phyloP scores from a whole-genome alignment of 129 eudicot genomes.

The Tanacetum coccineum region DNA sequence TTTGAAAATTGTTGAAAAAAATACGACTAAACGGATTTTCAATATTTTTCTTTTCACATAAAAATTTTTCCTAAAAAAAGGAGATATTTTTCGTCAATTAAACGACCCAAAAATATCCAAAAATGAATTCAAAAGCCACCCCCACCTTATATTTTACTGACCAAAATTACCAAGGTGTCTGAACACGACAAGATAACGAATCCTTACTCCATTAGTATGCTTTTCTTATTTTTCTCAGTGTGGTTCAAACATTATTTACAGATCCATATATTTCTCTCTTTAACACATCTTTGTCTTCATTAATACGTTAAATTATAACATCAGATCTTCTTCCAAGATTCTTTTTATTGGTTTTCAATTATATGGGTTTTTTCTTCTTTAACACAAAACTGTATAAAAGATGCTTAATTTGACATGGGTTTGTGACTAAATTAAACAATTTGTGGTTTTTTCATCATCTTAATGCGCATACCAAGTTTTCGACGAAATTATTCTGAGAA shows the following conservation, averaged over 20 bases:
- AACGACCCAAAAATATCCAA: no score
- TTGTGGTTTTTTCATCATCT: conserved; percentile 3
- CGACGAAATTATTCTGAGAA: no score
- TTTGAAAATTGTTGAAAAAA: no score
- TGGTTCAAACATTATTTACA: conserved; percentile 24
- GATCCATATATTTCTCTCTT: conserved; percentile 22
- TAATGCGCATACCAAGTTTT: background rate
- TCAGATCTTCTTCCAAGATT: conserved; percentile 32
- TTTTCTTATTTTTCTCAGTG: no score
- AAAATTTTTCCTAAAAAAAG: no score
- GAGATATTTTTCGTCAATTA: no score
- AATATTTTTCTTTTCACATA: no score
- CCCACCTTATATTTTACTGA: conserved; percentile 5
- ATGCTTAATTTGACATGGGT: conserved; percentile 7
- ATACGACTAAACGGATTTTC: no score
- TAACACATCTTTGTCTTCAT: conserved; percentile 12
- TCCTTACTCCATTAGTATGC: conserved; percentile 8
- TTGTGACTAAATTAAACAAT: conserved; percentile 8
- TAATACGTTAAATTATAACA: conserved; percentile 29
- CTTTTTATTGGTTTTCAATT: conserved; percentile 19
- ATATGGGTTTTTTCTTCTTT: conserved; percentile 7
- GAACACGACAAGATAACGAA: conserved; percentile 42
- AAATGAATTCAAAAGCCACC: no score
- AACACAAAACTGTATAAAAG: background rate
- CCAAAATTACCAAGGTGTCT: conserved; percentile 16